Evolutionary conservation across 2,329 filamentous ascomycete genomes (phyloP), one percentile per base, ranked within the genome.

Genomic region (Coccinonectria pachysandricola): DNA sequence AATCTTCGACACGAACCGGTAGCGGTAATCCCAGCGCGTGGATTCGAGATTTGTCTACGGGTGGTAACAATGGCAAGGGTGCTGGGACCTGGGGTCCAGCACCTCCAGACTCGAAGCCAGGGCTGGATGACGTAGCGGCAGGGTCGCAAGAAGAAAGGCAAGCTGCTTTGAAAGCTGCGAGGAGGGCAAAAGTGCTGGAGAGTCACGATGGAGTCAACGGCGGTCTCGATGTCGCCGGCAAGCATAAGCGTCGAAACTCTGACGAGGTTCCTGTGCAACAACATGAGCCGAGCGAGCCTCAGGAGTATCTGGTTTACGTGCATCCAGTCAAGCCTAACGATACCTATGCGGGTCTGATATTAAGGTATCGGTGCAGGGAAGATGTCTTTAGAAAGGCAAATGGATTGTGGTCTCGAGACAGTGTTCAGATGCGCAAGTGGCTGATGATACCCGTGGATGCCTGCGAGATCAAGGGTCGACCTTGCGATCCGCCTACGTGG

Each of bases 361-460:
- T 98, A 39, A 82, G 79, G 43, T 98, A 92, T 55, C 79, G 83
- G 43, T 96, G 88, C 52, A 74, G 82, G 36, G 76, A 86, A 30
- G 79, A 87, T 24, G 70, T 80, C 2, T 77, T 98, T 39, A 71
- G 84, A 32, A 91, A 83, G 50, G 77, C 85, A 19, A 98, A 98
- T 51, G 75, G 91, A 8, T 75, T 98, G 46, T 98, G 91, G 91
- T 84, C 86, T 6, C 84, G 86, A 37, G 91, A 96, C 49, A 85
- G 75, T 36, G 79, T 96, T 18, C 88, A 95, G 51, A 74, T 77
- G 24, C 76, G 87, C 32, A 83, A 83, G 45, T 78, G 74, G 37
- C 68, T 98, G 10, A 68, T 87, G 7, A 61, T 98, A 27, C 91
- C 91, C 0, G 84, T 96, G 4, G 87, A 94, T 52, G 80, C 84